These are phyloP conservation scores for Drechslerella dactyloides DNA, from an alignment of 2,329 filamentous ascomycete genomes.

Conservation along the genomic window DNA sequence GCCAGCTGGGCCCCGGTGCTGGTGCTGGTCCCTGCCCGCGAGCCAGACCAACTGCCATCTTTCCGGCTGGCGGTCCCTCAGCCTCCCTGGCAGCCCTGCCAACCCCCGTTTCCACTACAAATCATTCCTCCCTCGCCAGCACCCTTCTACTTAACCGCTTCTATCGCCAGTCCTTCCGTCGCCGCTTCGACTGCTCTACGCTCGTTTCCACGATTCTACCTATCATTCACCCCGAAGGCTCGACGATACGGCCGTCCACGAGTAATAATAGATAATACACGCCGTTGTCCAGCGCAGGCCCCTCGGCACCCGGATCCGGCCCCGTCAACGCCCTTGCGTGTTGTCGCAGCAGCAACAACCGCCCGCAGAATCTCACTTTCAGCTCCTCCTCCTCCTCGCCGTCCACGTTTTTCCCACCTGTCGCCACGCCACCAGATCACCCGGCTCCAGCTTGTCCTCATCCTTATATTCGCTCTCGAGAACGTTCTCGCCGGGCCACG, in stretches of 20 bases:
- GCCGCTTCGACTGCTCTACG: neutral
- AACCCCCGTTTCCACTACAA: constrained; percentile 1
- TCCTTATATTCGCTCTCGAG: too few species aligned
- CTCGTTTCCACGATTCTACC: neutral
- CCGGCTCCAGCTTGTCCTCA: neutral
- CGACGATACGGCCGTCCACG: too few species aligned
- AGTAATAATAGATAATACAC: too few species aligned
- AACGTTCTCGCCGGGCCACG: too few species aligned
- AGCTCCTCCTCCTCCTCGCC: neutral
- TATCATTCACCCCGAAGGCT: neutral
- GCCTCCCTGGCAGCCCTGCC: constrained; percentile 4
- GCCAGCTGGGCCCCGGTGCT: neutral
- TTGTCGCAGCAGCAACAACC: constrained; percentile 3
- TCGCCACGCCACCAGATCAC: neutral
- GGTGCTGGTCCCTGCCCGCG: neutral
- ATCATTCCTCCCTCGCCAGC: neutral
- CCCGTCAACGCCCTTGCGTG: neutral
- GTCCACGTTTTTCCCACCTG: neutral
- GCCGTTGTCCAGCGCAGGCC: too few species aligned
- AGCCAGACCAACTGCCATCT: neutral
- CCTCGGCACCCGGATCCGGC: too few species aligned
- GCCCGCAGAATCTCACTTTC: neutral
- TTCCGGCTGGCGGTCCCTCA: neutral
- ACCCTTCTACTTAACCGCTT: neutral
- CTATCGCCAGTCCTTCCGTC: neutral